phyloP scores from a whole-genome alignment of 2,329 filamentous ascomycete genomes.

The Monosporascus sp. region DNA sequence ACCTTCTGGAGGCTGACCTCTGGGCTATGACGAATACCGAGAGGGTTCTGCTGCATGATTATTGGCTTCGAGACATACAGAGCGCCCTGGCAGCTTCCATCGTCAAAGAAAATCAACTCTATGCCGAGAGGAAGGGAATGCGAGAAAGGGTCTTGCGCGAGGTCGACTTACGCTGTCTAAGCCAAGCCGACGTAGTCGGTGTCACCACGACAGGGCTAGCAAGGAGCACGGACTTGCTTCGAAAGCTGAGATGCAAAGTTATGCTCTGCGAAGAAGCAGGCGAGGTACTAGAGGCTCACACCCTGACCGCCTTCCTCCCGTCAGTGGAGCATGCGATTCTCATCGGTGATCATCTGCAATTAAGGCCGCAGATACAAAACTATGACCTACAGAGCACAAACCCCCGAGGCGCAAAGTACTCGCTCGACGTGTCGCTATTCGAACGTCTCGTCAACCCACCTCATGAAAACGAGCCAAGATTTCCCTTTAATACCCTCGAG shows the following conservation, averaged over 20 bases:
- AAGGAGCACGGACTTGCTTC: conserved; percentile 41
- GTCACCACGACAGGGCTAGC: conserved; percentile 57
- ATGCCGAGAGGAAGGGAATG: conserved; percentile 5
- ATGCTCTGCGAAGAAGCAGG: conserved; percentile 64
- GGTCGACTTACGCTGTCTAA: conserved; percentile 31
- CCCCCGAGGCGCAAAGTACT: conserved; percentile 39
- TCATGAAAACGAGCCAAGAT: conserved; percentile 14
- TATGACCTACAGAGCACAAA: conserved; percentile 48
- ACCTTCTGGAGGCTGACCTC: conserved; percentile 7
- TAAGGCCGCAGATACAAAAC: conserved; percentile 53
- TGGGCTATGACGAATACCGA: conserved; percentile 18
- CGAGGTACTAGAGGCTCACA: conserved; percentile 61
- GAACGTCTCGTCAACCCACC: conserved; percentile 44
- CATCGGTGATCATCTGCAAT: conserved; percentile 59
- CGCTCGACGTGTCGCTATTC: conserved; percentile 56
- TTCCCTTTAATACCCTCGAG: conserved; percentile 14
- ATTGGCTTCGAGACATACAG: conserved; percentile 24
- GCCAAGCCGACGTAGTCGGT: conserved; percentile 44
- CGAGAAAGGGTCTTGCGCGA: conserved; percentile 21
- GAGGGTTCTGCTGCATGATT: conserved; percentile 18
- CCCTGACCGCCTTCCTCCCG: conserved; percentile 53
- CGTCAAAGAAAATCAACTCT: conserved; percentile 3
- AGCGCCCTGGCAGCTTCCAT: conserved; percentile 11
- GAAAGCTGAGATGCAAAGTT: conserved; percentile 46
- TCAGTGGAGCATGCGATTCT: conserved; percentile 55